Evolutionary conservation across 352 stramenopile species (phyloP), one percentile per base, ranked within the genome.

Genomic region (Globisporangium irregulare): DNA sequence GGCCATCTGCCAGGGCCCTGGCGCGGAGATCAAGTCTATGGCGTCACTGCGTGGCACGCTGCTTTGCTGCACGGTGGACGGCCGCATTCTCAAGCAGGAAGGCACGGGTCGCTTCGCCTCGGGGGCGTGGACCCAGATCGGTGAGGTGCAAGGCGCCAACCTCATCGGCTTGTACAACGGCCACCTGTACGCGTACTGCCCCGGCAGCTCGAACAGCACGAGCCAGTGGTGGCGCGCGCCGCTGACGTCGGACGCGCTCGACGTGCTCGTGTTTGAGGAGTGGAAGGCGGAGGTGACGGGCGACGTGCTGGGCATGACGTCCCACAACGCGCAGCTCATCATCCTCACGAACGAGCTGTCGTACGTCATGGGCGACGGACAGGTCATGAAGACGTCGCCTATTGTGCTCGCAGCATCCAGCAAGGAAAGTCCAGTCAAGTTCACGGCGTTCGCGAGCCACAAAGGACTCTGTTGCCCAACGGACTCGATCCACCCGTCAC

Each of bases 401-500:
- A 64, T 88, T 25, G 71, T 68, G 29, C 60, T 74, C 18, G 56
- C 70, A 2, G 18, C 66, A 66, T 57, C 57, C 59, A 14, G 27
- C 29, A 22, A 51, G 59, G 1, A 8, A 53, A 32, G 15, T 2
- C 53, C 12, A 38, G 24, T 8, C 2, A 64, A 22, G 18, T 76
- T 94, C 68, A 79, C 73, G 1, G 85, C 82, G 0, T 91, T 95
- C 59, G 82, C 87, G 1, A 93, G 85, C 61, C 86, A 95, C 80
- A 94, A 93, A 61, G 86, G 86, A 0, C 66, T 95, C 22, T 93
- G 86, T 71, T 97, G 90, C 55, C 75, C 84, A 0, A 89, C 98
- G 72, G 82, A 98, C 48, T 83, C 87, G 46, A 96, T 98, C 57
- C 71, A 92, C 18, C 73, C 85, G 15, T 98, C 91, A 29, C 94